Conservation (phyloP, 2,329 filamentous ascomycete genomes). For the Triangularia verruculosa region DNA sequence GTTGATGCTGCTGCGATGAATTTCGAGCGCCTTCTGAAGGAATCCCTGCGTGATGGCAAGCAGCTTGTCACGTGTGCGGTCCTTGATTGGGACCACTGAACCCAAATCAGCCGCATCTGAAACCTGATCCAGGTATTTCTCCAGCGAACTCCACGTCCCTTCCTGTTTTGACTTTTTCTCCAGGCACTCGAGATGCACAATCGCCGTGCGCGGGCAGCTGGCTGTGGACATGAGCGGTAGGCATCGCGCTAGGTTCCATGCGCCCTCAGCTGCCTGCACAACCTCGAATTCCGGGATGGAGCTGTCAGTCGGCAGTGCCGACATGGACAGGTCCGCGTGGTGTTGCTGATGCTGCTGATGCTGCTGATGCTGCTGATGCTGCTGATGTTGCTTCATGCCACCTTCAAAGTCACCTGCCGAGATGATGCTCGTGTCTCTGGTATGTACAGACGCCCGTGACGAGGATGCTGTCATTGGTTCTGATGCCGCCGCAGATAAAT, state of each 20-base stretch:
- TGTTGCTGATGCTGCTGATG: not conserved
- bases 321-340: constrained; percentile 30
- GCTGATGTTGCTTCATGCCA: constrained; percentile 29
- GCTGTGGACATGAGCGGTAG: constrained; percentile 45
- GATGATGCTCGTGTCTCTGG: constrained; percentile 47
- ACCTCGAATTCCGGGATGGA: constrained; percentile 46
- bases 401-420: constrained; percentile 41
- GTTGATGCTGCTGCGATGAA: constrained; percentile 54
- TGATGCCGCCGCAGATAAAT: constrained; percentile 38
- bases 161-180: constrained; percentile 49
- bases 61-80: constrained; percentile 62
- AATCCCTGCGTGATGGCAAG: constrained; percentile 70
- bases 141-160: constrained; percentile 45
- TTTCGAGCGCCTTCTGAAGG: constrained; percentile 67
- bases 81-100: constrained; percentile 44
- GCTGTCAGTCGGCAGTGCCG: constrained; percentile 27
- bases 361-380: constrained; percentile 19
- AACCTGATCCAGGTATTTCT: constrained; percentile 39
- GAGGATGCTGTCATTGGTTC: constrained; percentile 42
- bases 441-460: constrained; percentile 44
- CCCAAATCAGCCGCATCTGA: constrained; percentile 38
- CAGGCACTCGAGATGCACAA: constrained; percentile 50
- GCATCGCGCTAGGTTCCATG: constrained; percentile 52
- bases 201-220: constrained; percentile 47
- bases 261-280: constrained; percentile 46